These are phyloP conservation scores for Yamadazyma ubonensis DNA, from an alignment of 805 yeast species.

Conservation along the genomic window DNA sequence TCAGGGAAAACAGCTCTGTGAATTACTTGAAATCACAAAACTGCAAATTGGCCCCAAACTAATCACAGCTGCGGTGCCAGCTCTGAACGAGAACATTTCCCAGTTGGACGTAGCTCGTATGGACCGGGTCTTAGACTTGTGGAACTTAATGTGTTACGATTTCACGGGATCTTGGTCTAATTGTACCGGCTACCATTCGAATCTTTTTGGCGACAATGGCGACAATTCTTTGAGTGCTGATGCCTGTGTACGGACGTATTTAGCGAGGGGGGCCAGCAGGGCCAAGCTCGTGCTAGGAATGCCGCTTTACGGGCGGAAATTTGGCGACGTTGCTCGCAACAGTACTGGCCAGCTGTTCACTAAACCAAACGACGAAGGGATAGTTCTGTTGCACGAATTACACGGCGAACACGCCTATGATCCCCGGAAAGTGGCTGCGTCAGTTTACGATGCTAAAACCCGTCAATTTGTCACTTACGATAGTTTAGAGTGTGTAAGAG, in stretches of 20 bases:
- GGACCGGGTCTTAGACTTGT: constrained; percentile 58
- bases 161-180: constrained; percentile 76
- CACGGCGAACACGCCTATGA: constrained; percentile 50
- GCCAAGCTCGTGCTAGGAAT: constrained; percentile 72
- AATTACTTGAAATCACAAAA: constrained; percentile 43
- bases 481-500: constrained; percentile 47
- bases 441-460: constrained; percentile 40
- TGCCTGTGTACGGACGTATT: constrained; percentile 46
- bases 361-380: constrained; percentile 40
- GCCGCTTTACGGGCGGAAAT: constrained; percentile 73
- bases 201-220: constrained; percentile 47
- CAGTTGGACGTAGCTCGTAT: constrained; percentile 50
- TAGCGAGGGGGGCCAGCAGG: constrained; percentile 41
- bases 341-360: constrained; percentile 43
- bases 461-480: constrained; percentile 62
- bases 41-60: constrained; percentile 42
- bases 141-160: constrained; percentile 94
- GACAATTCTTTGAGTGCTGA: constrained; percentile 47
- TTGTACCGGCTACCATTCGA: constrained; percentile 65
- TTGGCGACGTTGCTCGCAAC: constrained; percentile 28
- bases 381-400: constrained; percentile 55
- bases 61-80: constrained; percentile 78
- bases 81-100: constrained; percentile 46
- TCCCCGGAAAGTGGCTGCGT: constrained; percentile 47
- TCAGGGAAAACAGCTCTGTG: constrained; percentile 47